Evolutionary conservation across 2,329 filamentous ascomycete genomes (phyloP).

Genomic region (Phyllosticta citribraziliensis): DNA sequence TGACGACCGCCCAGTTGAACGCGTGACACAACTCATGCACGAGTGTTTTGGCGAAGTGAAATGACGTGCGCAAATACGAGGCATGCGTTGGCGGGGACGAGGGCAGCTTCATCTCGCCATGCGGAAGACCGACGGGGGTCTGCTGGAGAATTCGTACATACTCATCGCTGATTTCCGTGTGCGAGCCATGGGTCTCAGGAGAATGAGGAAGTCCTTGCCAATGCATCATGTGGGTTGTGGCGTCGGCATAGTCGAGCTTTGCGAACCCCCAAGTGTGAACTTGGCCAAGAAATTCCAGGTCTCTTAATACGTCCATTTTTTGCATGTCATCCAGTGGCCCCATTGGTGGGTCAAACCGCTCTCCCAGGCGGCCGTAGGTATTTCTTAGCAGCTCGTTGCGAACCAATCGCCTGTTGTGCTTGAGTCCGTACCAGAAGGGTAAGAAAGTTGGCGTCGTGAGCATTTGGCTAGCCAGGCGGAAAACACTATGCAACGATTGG

Average conservation of each 20-base stretch:
- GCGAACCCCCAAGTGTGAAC: not conserved
- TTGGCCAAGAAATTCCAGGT: not conserved
- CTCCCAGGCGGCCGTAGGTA: not conserved
- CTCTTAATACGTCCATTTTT: not conserved
- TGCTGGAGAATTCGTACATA: not conserved
- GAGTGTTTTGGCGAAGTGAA: constrained; percentile 11
- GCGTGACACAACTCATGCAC: constrained; percentile 10
- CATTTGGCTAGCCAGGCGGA: constrained; percentile 2
- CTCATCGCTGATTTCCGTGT: constrained; percentile 1
- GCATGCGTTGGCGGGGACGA: constrained; percentile 1
- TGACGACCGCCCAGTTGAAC: constrained; percentile 2
- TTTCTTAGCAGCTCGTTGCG: not conserved
- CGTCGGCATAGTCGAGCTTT: not conserved
- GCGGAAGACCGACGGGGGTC: not conserved
- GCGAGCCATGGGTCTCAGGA: not conserved
- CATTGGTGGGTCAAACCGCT: not conserved
- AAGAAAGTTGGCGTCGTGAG: not conserved
- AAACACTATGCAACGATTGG: not conserved
- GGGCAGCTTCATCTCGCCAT: not conserved
- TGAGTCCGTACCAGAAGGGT: not conserved
- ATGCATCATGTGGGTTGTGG: not conserved
- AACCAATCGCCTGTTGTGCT: not conserved
- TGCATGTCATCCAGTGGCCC: not conserved
- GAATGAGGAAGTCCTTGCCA: not conserved
- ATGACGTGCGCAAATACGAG: constrained; percentile 1